Base-by-base conservation (phyloP, 2,329 filamentous ascomycete species). In the Xylariaceae sp. region DNA sequence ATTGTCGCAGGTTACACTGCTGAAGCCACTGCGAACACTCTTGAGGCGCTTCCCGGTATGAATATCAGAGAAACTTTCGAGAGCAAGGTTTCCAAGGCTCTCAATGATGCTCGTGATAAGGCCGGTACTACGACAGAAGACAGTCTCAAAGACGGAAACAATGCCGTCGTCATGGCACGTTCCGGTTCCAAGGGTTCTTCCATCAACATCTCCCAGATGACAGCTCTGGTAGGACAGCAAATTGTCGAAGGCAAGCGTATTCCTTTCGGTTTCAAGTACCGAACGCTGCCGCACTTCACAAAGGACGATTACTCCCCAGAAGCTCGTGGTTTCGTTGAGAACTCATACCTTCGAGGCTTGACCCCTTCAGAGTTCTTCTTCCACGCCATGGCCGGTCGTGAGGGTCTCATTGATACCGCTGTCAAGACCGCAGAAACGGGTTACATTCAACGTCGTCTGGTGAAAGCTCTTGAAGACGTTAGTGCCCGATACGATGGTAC, bases 191-290 rank as follows among this genome's bases (percentile, higher is more conserved):
- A 99, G 80, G 94, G 94, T 73, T 97, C 94, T 2, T 93, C 91
- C 10, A 97, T 99, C 81, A 99, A 99, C 74, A 97, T 99, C 69
- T 97, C 95, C 13, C 94, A 99, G 76, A 99, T 99, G 94, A 95
- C 92, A 63, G 94, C 94, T 30, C 84, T 97, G 65, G 95, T 99
- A 61, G 94, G 95, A 66, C 94, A 99, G 74, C 95, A 99, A 74
- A 96, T 95, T 65, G 92, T 99, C 7, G 94, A 99, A 78, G 95
- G 94, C 70, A 96, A 96, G 77, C 94, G 94, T 80, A 96, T 99
- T 78, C 94, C 94, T 0, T 99, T 97, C 71, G 94, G 95, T 18
- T 99, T 99, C 85, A 97, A 97, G 74, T 97, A 99, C 74, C 88
- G 94, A 55, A 96, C 94, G 0, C 79, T 99, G 60, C 94, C 94